These are phyloP conservation scores for Tricholoma hemisulphureum DNA, from an alignment of 768 basidiomycete genomes.

Conservation along the genomic window DNA sequence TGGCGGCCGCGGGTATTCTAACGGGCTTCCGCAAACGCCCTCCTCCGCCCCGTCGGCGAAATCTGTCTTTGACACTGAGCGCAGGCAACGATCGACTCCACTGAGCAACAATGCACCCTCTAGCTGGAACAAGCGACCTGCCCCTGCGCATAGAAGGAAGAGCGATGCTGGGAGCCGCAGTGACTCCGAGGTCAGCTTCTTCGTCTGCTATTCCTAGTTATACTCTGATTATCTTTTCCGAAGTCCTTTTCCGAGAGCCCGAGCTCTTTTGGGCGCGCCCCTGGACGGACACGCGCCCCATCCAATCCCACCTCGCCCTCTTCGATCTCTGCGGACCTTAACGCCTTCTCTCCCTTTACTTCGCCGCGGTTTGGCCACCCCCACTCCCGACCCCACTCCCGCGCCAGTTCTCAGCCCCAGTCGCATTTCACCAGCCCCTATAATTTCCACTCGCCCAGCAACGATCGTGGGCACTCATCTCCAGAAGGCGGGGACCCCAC, in stretches of 20 bases:
- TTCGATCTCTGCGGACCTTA: conserved; percentile 23
- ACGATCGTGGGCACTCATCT: conserved; percentile 43
- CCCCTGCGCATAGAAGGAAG: conserved; percentile 64
- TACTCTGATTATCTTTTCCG: not conserved
- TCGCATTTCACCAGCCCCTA: conserved; percentile 22
- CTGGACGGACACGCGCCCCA: conserved; percentile 58
- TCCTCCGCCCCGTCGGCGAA: conserved; percentile 49
- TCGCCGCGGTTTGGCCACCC: conserved; percentile 41
- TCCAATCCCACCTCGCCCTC: conserved; percentile 70
- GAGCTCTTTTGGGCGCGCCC: conserved; percentile 41
- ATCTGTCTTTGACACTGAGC: conserved; percentile 69
- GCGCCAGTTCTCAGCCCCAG: conserved; percentile 52
- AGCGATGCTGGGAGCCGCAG: conserved; percentile 75
- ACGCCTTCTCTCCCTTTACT: conserved; percentile 32
- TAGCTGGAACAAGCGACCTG: conserved; percentile 71
- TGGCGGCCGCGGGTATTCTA: conserved; percentile 52
- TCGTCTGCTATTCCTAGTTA: conserved; percentile 9
- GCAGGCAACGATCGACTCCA: conserved; percentile 70
- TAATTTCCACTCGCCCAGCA: conserved; percentile 20
- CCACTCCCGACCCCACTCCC: conserved; percentile 64
- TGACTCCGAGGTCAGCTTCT: conserved; percentile 66
- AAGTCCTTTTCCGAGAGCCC: conserved; percentile 43
- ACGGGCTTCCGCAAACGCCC: conserved; percentile 53
- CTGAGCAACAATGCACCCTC: conserved; percentile 61
- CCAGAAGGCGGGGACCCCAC: conserved; percentile 40